Conservation (phyloP, 2,329 filamentous ascomycete species). For the Xylariales sp. region DNA sequence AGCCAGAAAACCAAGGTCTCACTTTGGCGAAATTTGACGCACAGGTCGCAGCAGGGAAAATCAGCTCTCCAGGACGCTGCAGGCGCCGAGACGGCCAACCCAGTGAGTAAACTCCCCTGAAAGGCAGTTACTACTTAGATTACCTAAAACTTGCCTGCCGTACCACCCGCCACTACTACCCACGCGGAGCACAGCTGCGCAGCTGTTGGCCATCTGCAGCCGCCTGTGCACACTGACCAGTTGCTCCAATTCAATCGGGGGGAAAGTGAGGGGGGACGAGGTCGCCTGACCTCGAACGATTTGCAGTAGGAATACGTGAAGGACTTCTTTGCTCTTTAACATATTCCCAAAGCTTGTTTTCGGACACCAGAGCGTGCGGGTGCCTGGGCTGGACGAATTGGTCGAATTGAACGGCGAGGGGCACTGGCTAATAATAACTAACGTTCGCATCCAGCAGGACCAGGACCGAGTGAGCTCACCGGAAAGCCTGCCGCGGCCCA, state of each 20-base stretch:
- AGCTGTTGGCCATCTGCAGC: constrained; percentile 5
- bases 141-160: no score
- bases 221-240: background rate
- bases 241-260: constrained; percentile 7
- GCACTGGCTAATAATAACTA: background rate
- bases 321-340: background rate
- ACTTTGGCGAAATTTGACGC: constrained; percentile 18
- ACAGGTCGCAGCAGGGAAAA: constrained; percentile 15
- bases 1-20: no score
- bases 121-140: background rate
- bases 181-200: no score
- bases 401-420: background rate
- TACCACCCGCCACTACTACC: no score
- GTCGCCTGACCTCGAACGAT: constrained; percentile 12
- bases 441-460: background rate
- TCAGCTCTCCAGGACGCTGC: constrained; percentile 4
- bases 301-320: constrained; percentile 6
- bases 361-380: constrained; percentile 3
- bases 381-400: no score
- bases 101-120: constrained; percentile 1
- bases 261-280: constrained; percentile 10
- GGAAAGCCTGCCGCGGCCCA: constrained; percentile 21
- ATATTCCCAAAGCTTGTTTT: background rate
- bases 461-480: background rate
- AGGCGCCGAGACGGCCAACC: constrained; percentile 1